Base-by-base conservation (phyloP, 371 early-diverging fungal species). In the Sporodiniella umbellata region DNA sequence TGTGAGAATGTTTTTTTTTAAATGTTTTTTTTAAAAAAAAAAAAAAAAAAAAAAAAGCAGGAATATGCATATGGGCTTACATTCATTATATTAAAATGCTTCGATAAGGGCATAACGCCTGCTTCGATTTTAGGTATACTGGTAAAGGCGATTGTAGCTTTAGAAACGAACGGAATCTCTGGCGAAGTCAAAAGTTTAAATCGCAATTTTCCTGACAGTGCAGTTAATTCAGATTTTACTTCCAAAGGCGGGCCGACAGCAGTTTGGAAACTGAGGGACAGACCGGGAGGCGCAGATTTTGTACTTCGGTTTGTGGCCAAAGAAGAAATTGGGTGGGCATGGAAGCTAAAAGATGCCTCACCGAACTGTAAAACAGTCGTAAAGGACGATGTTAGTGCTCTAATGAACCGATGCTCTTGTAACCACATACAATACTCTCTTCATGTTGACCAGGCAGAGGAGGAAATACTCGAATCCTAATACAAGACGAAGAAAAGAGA, bases 401-500 rank as follows among this genome's bases (percentile, higher is more conserved):
- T n/a, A n/a, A n/a, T n/a, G n/a, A n/a, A n/a, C n/a, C n/a, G n/a
- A n/a, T n/a, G n/a, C n/a, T n/a, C n/a, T 24, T 7, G 6, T 3
- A 25, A 58, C 64, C 54, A n/a, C n/a, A n/a, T 58, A 70, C 70
- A 15, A 72, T 69, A 19, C 70, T 69, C 40, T 72, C 73, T 46
- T 72, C 73, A 2, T 70, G 64, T n/a, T 66, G 64, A n/a, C 65
- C 69, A 46, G 67, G 64, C n/a, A 69, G 51, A 1, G 69, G 70
- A n/a, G 73, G 73, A 33, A 69, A 72, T 6, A 69, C 56, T 17
- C 73, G 70, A 30, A 72, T 69, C 54, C 66, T 68, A 24, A 19
- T 28, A 50, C 31, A 28, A 5, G 10, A 21, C 30, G 2, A 10
- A 15, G 48, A 43, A 47, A 54, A 45, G 50, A 40, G 4, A 5